Evolutionary conservation across 2,329 filamentous ascomycete species (phyloP).

Genomic region (Clonostachys rhizophaga): DNA sequence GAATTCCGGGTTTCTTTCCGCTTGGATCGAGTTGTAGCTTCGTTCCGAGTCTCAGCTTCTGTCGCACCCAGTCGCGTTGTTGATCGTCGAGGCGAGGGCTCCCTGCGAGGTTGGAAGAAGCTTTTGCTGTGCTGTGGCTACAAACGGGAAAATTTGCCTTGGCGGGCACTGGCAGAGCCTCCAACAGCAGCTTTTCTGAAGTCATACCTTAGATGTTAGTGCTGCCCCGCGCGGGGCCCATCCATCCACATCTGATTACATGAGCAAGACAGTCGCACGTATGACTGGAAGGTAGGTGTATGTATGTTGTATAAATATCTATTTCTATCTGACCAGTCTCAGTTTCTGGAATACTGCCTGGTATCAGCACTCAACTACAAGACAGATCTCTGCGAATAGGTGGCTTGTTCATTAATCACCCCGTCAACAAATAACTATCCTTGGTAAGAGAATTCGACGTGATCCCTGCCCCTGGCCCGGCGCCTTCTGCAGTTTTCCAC

Average conservation of each 20-base stretch:
- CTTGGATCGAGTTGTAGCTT: too few relatives aligned
- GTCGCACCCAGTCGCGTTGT: too few relatives aligned
- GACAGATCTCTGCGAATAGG: neutral
- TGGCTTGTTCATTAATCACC: neutral
- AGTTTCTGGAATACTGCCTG: too few relatives aligned
- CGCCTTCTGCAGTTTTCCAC: neutral
- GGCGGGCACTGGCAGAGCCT: neutral
- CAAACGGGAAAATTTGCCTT: neutral
- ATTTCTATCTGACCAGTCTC: too few relatives aligned
- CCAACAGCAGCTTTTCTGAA: neutral
- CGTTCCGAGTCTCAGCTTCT: too few relatives aligned
- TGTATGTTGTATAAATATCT: too few relatives aligned
- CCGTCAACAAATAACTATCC: neutral
- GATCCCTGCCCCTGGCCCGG: too few relatives aligned
- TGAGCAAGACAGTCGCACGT: too few relatives aligned
- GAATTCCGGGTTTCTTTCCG: too few relatives aligned
- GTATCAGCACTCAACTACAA: too few relatives aligned
- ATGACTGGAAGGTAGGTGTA: too few relatives aligned
- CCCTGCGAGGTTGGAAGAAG: neutral
- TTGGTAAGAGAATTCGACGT: neutral
- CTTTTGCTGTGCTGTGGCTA: neutral
- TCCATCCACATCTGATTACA: too few relatives aligned
- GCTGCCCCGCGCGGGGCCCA: neutral
- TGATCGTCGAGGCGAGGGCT: constrained; percentile 23
- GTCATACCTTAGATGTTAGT: neutral